Base-by-base conservation (phyloP, 192 early-diverging fungal species). In the Coemansia sp. region DNA sequence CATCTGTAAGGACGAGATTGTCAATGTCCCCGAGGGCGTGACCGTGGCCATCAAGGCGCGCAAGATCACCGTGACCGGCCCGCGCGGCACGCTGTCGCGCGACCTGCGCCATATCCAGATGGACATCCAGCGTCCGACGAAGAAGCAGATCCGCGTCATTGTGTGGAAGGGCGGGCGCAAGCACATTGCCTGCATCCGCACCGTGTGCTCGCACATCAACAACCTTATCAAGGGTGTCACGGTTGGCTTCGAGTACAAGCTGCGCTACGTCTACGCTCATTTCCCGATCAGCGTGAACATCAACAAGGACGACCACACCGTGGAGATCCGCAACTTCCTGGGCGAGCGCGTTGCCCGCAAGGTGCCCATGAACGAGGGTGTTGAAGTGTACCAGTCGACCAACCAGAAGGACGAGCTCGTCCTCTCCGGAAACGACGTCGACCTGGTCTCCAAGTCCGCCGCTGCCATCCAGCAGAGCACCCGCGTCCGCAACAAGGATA, bases 171-270 rank as follows among this genome's bases (percentile, higher is more conserved):
- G 93, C 49, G 80, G 75, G 65, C 90, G 92, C 69, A 96, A 98
- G 88, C 93, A 98, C 82, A 76, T 92, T 68, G 93, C 93, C 48
- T 94, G 92, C 82, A 91, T 98, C 79, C 91, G 93, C 58, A 98
- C 95, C 47, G 86, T 98, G 51, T 83, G 86, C 72, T 91, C 90
- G 60, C 85, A 89, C 80, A 91, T 96, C 64, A 73, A 84, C 76
- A 98, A 98, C 86, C 85, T 98, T 85, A 95, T 96, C 81, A 88
- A 76, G 45, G 93, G 93, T 73, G 92, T 96, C 45, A 98, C 95
- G 77, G 91, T 94, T 82, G 95, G 95, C 37, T 98, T 84, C 82
- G 82, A 93, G 81, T 98, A 98, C 86, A 95, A 94, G 85, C 90
- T 98, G 87, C 90, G 93, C 58, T 94, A 88, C 69, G 95, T 96